A percentile compares a stretch with the other conserved stretches of the same genome.
These are phyloP conservation scores for Scedosporium apiospermum DNA, from an alignment of 2,329 filamentous ascomycete genomes.

Conservation along the genomic window DNA sequence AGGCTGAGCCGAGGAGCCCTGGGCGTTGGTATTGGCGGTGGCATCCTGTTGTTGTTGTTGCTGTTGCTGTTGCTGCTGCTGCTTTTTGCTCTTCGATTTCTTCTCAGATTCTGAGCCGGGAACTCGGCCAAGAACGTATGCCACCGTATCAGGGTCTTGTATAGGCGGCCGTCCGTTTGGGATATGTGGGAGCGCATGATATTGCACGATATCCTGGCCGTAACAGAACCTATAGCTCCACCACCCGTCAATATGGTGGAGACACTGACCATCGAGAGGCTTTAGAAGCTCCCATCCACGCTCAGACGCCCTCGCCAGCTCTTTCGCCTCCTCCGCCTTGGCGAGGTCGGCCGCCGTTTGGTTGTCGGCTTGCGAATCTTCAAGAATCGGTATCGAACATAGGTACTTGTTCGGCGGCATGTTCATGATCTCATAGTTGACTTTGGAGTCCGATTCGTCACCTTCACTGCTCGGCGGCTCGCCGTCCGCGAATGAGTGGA, in stretches of 20 bases:
- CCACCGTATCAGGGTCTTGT: constrained; percentile 65
- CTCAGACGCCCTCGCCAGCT: constrained; percentile 65
- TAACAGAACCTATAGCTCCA: constrained; percentile 97
- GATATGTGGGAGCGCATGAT: constrained; percentile 66
- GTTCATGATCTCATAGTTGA: constrained; percentile 64
- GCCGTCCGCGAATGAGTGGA: background rate
- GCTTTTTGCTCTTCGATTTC: constrained; percentile 6
- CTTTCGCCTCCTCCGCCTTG: constrained; percentile 67
- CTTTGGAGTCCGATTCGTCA: constrained; percentile 20
- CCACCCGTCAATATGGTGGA: constrained; percentile 79
- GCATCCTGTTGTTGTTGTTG: background rate
- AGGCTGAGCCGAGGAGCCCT: background rate
- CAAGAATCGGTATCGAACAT: constrained; percentile 71
- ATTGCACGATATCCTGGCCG: constrained; percentile 77
- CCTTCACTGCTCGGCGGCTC: background rate
- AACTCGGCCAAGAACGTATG: constrained; percentile 62
- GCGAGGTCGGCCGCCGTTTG: constrained; percentile 58
- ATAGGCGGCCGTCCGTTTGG: constrained; percentile 63
- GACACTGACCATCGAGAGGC: constrained; percentile 67
- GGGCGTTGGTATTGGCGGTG: background rate
- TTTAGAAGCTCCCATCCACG: constrained; percentile 73
- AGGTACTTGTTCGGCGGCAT: constrained; percentile 63
- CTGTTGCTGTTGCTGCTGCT: constrained; percentile 6
- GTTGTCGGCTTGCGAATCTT: constrained; percentile 45
- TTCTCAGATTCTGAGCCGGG: constrained; percentile 22